Evolutionary conservation across 2,329 filamentous ascomycete species (phyloP), one percentile per base, ranked within the genome.

Genomic region (Eutypella sp.): DNA sequence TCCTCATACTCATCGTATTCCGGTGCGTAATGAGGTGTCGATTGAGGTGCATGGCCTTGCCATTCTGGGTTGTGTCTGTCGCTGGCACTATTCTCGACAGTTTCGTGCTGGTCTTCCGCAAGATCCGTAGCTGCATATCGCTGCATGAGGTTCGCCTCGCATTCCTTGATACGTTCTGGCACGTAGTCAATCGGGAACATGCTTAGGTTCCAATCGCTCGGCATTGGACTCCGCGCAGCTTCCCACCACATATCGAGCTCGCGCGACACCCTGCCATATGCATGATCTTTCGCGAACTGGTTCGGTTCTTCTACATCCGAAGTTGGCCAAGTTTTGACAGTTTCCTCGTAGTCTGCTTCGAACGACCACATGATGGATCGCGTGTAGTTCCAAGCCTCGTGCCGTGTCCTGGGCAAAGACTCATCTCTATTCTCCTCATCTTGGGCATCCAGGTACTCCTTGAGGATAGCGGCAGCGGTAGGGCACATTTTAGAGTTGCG

Each of bases 231-330:
- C 34, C 79, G 72, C 36, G 77, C 77, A 40, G 72, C 73, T 38
- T 79, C 70, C 80, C 81, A 85, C 81, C 81, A 85, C 2, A 72
- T 73, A 57, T 85, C 81, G 42, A 84, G 75, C 59, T 85, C 81
- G 50, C 79, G 70, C 1, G 81, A 85, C 0, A 84, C 80, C 31
- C 78, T 73, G 2, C 78, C 78, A 52, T 83, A 83, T 9, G 68
- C 65, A 24, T 69, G 70, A 57, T 84, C 79, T 56, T 82, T 77
- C 56, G 80, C 73, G 47, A 75, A 79, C 55, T 79, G 81, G 54
- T 81, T 73, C 18, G 67, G 63, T 53, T 78, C 69, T 31, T 81
- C 72, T 5, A 71, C 66, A 40, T 74, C 69, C 74, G 76, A 79
- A 1, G 69, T 65, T 0, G 75, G 72, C 34, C 69, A 69, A 38